Evolutionary conservation across 306 rosid species (phyloP).

Genomic region (Comarum palustre): DNA sequence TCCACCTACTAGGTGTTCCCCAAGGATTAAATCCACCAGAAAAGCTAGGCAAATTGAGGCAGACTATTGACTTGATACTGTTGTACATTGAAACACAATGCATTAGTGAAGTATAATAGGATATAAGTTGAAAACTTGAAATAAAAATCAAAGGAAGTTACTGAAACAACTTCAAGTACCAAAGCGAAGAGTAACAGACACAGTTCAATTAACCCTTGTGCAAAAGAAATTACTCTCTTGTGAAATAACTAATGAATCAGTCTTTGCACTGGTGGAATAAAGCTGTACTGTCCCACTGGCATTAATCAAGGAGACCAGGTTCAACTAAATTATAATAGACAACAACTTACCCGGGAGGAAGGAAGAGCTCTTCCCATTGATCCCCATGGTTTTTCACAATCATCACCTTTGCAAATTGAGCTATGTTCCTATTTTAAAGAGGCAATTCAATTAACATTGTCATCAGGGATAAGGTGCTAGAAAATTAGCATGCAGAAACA

Average conservation of each 20-base stretch:
- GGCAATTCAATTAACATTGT: background rate
- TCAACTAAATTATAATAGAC: constrained; percentile 4
- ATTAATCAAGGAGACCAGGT: constrained; percentile 2
- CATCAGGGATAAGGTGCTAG: constrained; percentile 3
- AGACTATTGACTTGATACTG: constrained; percentile 88
- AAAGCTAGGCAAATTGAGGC: constrained; percentile 97
- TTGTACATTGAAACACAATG: constrained; percentile 30
- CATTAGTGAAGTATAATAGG: constrained; percentile 13
- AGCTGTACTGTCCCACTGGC: background rate
- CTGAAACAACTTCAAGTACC: background rate
- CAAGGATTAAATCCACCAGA: constrained; percentile 96
- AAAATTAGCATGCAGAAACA: background rate
- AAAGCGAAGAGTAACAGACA: background rate
- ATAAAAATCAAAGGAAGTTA: background rate
- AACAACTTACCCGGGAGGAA: constrained; percentile 63
- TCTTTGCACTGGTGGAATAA: background rate
- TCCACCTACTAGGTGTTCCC: constrained; percentile 70
- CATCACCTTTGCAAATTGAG: constrained; percentile 72
- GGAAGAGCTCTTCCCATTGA: constrained; percentile 60
- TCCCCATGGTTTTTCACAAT: constrained; percentile 49
- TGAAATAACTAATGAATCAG: background rate
- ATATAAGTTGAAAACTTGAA: background rate
- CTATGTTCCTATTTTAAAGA: constrained; percentile 58
- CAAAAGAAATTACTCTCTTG: background rate
- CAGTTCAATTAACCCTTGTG: background rate